These are phyloP conservation scores for Acanthamoeba culbertsoni DNA, from an alignment of 208 protist species.

Conservation along the genomic window DNA sequence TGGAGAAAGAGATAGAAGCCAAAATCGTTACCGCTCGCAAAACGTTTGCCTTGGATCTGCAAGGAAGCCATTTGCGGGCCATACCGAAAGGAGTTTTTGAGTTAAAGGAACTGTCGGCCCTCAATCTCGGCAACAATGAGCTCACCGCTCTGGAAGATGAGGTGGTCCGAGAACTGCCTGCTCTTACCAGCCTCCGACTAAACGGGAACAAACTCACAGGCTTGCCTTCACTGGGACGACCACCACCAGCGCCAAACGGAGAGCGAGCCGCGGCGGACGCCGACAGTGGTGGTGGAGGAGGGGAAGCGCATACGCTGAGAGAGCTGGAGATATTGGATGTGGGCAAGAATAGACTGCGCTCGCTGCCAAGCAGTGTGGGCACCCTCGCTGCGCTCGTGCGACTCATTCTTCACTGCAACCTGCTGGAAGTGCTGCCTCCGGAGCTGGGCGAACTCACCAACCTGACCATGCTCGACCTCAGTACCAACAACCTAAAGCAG, in stretches of 20 bases:
- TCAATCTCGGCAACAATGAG: constrained; percentile 48
- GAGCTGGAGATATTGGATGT: constrained; percentile 1
- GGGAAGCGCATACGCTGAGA: neutral
- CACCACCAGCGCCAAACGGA: neutral
- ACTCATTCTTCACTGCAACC: constrained; percentile 49
- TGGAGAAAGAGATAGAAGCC: constrained; percentile 48
- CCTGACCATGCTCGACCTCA: constrained; percentile 54
- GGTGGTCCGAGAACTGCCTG: neutral
- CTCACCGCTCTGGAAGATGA: neutral
- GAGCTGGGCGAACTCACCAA: neutral
- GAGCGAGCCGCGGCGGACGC: neutral
- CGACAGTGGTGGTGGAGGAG: neutral
- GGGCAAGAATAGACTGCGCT: constrained; percentile 33
- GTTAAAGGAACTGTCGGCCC: constrained; percentile 22
- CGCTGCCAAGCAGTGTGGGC: neutral
- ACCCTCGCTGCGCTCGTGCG: neutral
- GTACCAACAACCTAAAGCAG: constrained; percentile 55
- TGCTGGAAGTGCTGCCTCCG: constrained; percentile 7
- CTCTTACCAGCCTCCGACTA: neutral
- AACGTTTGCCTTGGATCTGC: constrained; percentile 17
- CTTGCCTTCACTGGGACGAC: neutral
- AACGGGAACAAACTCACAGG: constrained; percentile 41
- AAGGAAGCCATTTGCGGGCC: neutral
- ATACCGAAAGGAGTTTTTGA: constrained; percentile 9
- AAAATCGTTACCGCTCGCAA: constrained; percentile 17